These are phyloP conservation scores for Botrytis medusae DNA, from an alignment of 2,329 filamentous ascomycete genomes.

Conservation along the genomic window DNA sequence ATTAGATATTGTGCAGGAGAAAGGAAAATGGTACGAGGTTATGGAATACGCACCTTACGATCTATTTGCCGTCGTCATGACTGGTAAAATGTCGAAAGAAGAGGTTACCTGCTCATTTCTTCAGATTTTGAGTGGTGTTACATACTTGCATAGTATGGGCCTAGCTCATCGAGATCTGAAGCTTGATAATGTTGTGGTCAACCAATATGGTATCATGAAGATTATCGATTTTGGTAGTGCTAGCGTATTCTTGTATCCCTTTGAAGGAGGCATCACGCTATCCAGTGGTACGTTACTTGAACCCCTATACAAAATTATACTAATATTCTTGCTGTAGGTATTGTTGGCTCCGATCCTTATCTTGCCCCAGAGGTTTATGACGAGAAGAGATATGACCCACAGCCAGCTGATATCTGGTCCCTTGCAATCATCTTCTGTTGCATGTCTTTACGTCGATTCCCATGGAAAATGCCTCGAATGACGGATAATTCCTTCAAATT, in stretches of 20 bases:
- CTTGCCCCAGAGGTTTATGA: slow-evolving; percentile 97
- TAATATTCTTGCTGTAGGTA: slow-evolving; percentile 49
- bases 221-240: slow-evolving; percentile 98
- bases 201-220: slow-evolving; percentile 96
- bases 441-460: slow-evolving; percentile 93
- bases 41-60: slow-evolving; percentile 99
- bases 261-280: slow-evolving; percentile 82
- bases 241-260: slow-evolving; percentile 95
- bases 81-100: slow-evolving; percentile 89
- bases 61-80: slow-evolving; percentile 98
- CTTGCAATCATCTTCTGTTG: slow-evolving; percentile 98
- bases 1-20: slow-evolving; percentile 92
- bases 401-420: slow-evolving; percentile 95
- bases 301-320: neutral
- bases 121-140: slow-evolving; percentile 91
- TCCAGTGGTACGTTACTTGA: slow-evolving; percentile 67
- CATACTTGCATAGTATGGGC: slow-evolving; percentile 92
- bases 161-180: slow-evolving; percentile 94
- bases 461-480: slow-evolving; percentile 91
- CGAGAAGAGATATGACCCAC: slow-evolving; percentile 87
- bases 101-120: slow-evolving; percentile 90
- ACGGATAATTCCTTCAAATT: slow-evolving; percentile 94
- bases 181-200: slow-evolving; percentile 96
- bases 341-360: slow-evolving; percentile 88
- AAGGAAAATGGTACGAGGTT: slow-evolving; percentile 93